Base-by-base conservation (phyloP, 768 basidiomycete genomes). In the Boletus barrowsii region DNA sequence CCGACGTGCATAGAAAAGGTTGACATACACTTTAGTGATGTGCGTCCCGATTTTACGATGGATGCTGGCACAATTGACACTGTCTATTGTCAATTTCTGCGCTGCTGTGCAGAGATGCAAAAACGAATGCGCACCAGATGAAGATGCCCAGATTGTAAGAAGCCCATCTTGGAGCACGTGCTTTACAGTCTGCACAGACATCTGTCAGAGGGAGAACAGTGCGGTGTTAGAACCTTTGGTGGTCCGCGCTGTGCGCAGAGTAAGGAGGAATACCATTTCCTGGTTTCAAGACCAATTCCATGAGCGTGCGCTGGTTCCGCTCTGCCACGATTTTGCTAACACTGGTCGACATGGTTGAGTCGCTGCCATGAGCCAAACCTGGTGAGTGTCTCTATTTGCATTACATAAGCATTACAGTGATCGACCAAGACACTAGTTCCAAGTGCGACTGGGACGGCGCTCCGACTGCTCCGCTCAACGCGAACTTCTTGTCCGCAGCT, bases 21-120 rank as follows among this genome's bases (percentile, higher is more conserved):
- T 47, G 30, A 77, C 83, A 67, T 77, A 94, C 92, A 98, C 90
- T 83, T 97, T 94, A 0, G 89, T 84, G 60, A 93, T 78, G 68
- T 98, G 95, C 5, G 92, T 95, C 2, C 95, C 95, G 54, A 98
- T 86, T 76, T 95, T 96, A 49, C 95, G 82, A 74, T 98, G 95
- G 47, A 96, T 83, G 54, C 88, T 88, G 15, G 95, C 95, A 67
- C 95, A 98, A 61, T 81, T 83, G 41, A 93, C 78, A 63, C 93
- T 94, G 56, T 35, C 58, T 48, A 47, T 36, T 42, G 47, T 57
- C 30, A 55, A 57, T 55, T 33, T 53, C 41, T 46, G 43, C 39
- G 45, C 32, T 43, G 17, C 45, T 45, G 14, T 60, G 24, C 32
- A 8, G 26, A 15, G 36, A 24, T 13, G 43, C 15, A 10, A 44